A percentile compares a stretch with the other conserved stretches of the same genome.
Conservation (phyloP, 2,329 filamentous ascomycete species). For the Myriosclerotinia duriaeana region DNA sequence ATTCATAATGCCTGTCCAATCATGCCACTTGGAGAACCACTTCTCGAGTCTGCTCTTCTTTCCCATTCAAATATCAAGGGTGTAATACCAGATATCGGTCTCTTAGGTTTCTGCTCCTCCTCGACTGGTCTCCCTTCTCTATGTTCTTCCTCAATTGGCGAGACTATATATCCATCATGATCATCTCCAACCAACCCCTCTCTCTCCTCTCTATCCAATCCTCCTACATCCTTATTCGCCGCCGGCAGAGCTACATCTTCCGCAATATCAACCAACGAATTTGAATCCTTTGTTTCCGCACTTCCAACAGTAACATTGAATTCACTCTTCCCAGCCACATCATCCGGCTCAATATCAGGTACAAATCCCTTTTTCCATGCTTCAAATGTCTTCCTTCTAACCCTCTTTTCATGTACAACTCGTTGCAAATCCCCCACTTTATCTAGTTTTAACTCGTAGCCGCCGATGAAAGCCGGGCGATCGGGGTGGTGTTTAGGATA, state of each 20-base stretch:
- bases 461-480: conserved; percentile 17
- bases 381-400: conserved; percentile 2
- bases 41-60: neutral
- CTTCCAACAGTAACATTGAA: neutral
- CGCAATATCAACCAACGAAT: neutral
- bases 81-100: neutral
- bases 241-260: neutral
- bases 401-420: conserved; percentile 4
- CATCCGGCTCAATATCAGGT: neutral
- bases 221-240: too few species aligned
- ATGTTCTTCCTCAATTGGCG: neutral
- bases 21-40: neutral
- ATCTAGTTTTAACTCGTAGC: conserved; percentile 15
- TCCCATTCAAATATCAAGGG: conserved; percentile 8
- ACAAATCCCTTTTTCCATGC: conserved; percentile 19
- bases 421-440: conserved; percentile 11
- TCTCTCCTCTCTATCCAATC: neutral
- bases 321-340: neutral
- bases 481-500: conserved; percentile 6
- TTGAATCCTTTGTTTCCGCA: neutral
- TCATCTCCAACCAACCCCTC: neutral
- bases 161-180: neutral
- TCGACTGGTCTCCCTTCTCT: neutral
- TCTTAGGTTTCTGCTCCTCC: neutral
- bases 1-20: neutral